Evolutionary conservation across 495 filamentous ascomycete species (phyloP).

Genomic region (Penicillium mononematosum): DNA sequence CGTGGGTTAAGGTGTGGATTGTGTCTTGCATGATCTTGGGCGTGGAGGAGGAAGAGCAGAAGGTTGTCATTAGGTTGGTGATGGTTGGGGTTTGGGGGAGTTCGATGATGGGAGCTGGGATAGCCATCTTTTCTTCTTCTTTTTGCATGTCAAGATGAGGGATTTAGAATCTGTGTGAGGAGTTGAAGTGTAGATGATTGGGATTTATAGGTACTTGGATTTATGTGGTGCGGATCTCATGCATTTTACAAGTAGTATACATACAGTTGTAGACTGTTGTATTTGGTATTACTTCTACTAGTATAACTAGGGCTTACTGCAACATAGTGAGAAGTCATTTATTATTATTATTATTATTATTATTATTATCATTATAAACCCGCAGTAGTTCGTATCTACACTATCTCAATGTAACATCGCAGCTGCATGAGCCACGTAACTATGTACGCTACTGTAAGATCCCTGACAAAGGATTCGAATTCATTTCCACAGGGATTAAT

Average conservation of each 20-base stretch:
- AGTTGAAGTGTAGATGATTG: not conserved
- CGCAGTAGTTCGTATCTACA: not conserved
- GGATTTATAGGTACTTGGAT: not conserved
- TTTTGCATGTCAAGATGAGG: not conserved
- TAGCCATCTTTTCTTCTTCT: not conserved
- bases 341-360: not conserved
- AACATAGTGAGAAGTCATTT: not conserved
- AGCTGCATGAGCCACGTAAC: slow-evolving; percentile 1
- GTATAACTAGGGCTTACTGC: not conserved
- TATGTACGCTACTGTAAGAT: not conserved
- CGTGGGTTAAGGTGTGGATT: slow-evolving; percentile 4
- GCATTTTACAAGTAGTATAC: not conserved
- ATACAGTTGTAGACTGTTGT: not conserved
- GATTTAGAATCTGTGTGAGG: not conserved
- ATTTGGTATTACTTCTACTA: not conserved
- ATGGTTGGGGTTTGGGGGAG: not conserved
- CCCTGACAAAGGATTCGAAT: not conserved
- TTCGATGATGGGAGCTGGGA: slow-evolving; percentile 6
- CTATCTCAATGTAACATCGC: not conserved
- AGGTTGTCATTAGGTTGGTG: slow-evolving; percentile 3
- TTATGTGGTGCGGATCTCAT: not conserved
- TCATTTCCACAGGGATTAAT: not conserved
- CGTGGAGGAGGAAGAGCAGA: not conserved
- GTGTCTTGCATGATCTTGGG: slow-evolving; percentile 9
- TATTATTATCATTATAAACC: not conserved